phyloP scores from a whole-genome alignment of 73 alveolate genomes.

The Paramecium pentaurelia region DNA sequence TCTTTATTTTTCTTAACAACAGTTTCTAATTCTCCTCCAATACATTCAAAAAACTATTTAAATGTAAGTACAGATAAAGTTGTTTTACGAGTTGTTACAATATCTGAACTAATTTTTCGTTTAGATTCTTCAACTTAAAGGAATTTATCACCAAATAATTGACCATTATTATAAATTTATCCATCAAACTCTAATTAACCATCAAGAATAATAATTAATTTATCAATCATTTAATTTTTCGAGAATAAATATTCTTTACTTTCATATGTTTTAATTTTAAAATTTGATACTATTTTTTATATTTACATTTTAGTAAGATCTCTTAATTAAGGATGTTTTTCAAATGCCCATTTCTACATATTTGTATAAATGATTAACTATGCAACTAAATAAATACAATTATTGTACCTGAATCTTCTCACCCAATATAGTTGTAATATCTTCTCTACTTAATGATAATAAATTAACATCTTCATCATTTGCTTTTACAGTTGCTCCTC shows the following conservation, averaged over 20 bases:
- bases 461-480: slow-evolving; percentile 44
- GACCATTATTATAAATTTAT: slow-evolving; percentile 41
- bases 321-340: slow-evolving; percentile 39
- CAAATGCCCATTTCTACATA: slow-evolving; percentile 66
- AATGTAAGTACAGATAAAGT: slow-evolving; percentile 27
- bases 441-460: slow-evolving; percentile 57
- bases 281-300: slow-evolving; percentile 43
- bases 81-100: slow-evolving; percentile 34
- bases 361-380: slow-evolving; percentile 59
- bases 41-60: slow-evolving; percentile 42
- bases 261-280: slow-evolving; percentile 48
- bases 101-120: slow-evolving; percentile 34
- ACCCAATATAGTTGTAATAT: slow-evolving; percentile 54
- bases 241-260: neutral
- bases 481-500: slow-evolving; percentile 70
- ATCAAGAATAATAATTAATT: slow-evolving; percentile 48
- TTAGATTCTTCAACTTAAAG: neutral
- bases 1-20: slow-evolving; percentile 50
- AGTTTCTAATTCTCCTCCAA: slow-evolving; percentile 59
- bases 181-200: slow-evolving; percentile 27
- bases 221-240: neutral
- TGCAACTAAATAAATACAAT: neutral
- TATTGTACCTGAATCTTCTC: slow-evolving; percentile 55
- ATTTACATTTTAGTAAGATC: slow-evolving; percentile 54
- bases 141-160: slow-evolving; percentile 51